phyloP scores from a whole-genome alignment of 495 filamentous ascomycete genomes.

The Polyplosphaeria fusca region DNA sequence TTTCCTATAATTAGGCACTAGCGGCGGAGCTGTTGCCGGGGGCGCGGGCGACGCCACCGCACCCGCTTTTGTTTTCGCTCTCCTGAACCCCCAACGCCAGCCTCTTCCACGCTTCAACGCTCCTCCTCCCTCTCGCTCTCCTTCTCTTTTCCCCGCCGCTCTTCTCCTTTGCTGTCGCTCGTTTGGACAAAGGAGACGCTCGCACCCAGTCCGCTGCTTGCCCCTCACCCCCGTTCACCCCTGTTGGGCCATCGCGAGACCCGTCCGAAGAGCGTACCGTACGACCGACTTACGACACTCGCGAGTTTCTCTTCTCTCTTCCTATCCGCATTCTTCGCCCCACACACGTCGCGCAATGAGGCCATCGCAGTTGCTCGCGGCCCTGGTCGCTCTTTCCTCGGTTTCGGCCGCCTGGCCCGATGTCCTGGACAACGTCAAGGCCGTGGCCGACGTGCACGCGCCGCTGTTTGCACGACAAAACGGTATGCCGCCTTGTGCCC shows the following conservation, averaged over 20 bases:
- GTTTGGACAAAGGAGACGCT: slow-evolving; percentile 17
- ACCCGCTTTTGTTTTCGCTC: slow-evolving; percentile 11
- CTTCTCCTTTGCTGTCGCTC: slow-evolving; percentile 29
- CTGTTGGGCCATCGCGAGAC: background rate
- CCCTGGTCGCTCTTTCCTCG: slow-evolving; percentile 37
- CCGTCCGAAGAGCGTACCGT: background rate
- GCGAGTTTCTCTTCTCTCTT: background rate
- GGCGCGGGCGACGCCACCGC: background rate
- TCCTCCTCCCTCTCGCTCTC: background rate
- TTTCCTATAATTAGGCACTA: background rate
- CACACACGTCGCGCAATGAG: slow-evolving; percentile 33
- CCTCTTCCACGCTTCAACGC: background rate
- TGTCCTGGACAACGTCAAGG: slow-evolving; percentile 29
- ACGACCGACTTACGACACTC: background rate
- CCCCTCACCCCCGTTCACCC: background rate
- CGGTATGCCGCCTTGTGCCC: background rate
- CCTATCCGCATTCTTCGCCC: background rate
- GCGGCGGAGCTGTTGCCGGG: background rate
- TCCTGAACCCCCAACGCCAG: background rate
- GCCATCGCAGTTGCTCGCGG: slow-evolving; percentile 35
- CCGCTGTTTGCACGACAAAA: slow-evolving; percentile 33
- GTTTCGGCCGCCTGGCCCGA: slow-evolving; percentile 33
- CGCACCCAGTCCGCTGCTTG: background rate
- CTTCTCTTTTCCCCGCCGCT: background rate
- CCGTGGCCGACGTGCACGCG: slow-evolving; percentile 25